Evolutionary conservation across 2,329 filamentous ascomycete genomes (phyloP), one percentile per base, ranked within the genome.

Genomic region (Escovopsis sp.): DNA sequence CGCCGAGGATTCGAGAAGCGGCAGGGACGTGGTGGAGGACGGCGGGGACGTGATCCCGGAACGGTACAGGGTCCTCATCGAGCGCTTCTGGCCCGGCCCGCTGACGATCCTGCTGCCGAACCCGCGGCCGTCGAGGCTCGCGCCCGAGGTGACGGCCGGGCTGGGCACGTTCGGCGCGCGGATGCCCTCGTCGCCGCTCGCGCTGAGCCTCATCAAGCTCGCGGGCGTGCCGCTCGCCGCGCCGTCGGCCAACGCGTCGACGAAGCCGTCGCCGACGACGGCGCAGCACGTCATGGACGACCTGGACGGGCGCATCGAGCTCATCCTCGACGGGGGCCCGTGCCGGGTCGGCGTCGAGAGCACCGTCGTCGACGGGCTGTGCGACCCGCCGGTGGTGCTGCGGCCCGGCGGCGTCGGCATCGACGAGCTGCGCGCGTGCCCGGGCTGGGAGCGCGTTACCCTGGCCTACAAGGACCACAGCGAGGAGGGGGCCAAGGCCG

Each of bases 301-400:
- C 57, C 67, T 98, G 10, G 62, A 80, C 33, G 86, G 86, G 0
- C 75, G 81, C 39, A 93, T 98, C 49, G 78, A 84, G 52, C 68
- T 89, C 6, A 91, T 98, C 44, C 66, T 98, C 0, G 89, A 98
- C 51, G 91, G 89, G 3, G 91, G 91, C 0, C 65, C 79, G 0
- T 96, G 88, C 54, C 71, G 73, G 18, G 86, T 98, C 10, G 91
- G 91, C 1, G 87, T 98, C 1, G 91, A 98, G 63, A 95, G 87
- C 58, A 98, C 91, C 0, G 91, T 98, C 2, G 87, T 98, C 1
- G 91, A 96, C 55, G 91, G 91, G 0, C 65, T 96, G 12, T 85
- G 77, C 45, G 64, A 73, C 39, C 88, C 89, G 6, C 91, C 91
- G 0, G 75, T 81, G 3, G 77, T 98, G 32, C 66, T 98, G 32